Percentiles rank a stretch among this genome's conserved stretches.
Evolutionary conservation across 2,329 filamentous ascomycete genomes (phyloP).

Genomic region (Alternaria sp.): DNA sequence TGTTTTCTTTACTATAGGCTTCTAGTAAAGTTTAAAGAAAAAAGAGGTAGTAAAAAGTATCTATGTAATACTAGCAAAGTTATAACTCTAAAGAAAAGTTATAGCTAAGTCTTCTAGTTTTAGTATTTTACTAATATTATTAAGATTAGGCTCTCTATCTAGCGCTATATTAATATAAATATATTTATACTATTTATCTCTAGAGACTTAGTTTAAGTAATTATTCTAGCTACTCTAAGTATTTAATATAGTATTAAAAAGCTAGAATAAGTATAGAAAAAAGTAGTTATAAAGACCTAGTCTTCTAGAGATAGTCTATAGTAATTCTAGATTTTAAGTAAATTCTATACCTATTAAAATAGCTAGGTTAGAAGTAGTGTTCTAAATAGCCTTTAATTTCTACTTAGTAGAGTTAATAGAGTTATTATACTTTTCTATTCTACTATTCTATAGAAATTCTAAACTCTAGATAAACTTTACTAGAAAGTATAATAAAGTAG

Average conservation of each 20-base stretch:
- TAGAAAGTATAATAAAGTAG: slow-evolving; percentile 18
- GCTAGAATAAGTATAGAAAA: slow-evolving; percentile 8
- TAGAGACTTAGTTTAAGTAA: slow-evolving; percentile 11
- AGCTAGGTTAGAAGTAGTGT: slow-evolving; percentile 8
- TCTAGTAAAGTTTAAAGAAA: slow-evolving; percentile 16
- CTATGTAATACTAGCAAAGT: slow-evolving; percentile 11
- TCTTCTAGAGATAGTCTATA: not conserved
- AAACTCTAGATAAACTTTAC: slow-evolving; percentile 20
- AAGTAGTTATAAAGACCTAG: slow-evolving; percentile 15
- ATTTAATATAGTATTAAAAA: slow-evolving; percentile 20
- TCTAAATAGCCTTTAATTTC: slow-evolving; percentile 20
- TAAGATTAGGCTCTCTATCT: slow-evolving; percentile 3
- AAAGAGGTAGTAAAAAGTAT: slow-evolving; percentile 15
- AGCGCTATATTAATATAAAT: slow-evolving; percentile 19
- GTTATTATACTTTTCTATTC: slow-evolving; percentile 18
- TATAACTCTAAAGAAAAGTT: slow-evolving; percentile 11
- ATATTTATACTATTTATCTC: slow-evolving; percentile 14
- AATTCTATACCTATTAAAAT: slow-evolving; percentile 19
- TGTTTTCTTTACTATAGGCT: not conserved
- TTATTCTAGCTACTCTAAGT: slow-evolving; percentile 14
- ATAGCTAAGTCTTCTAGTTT: slow-evolving; percentile 9
- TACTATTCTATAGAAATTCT: slow-evolving; percentile 14
- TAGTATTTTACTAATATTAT: slow-evolving; percentile 15
- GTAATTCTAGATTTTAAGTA: slow-evolving; percentile 1
- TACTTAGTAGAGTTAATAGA: slow-evolving; percentile 12